These are phyloP conservation scores for Jaapia argillacea DNA, from an alignment of 768 basidiomycete species.

Conservation along the genomic window DNA sequence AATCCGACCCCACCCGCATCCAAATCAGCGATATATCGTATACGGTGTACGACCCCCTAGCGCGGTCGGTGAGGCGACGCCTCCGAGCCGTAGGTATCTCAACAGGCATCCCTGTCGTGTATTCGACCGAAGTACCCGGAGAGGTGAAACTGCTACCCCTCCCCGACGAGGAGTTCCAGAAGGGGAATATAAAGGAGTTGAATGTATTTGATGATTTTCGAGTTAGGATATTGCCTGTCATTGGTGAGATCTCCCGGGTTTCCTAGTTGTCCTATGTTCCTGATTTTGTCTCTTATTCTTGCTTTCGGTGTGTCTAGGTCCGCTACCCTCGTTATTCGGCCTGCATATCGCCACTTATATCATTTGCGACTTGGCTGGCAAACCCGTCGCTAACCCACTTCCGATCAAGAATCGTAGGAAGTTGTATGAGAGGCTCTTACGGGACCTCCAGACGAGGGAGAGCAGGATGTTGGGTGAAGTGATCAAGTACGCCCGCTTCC, in stretches of 20 bases:
- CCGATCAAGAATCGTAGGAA: conserved; percentile 82
- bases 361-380: conserved; percentile 74
- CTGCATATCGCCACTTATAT: conserved; percentile 86
- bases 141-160: conserved; percentile 86
- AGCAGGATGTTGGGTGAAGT: conserved; percentile 45
- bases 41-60: conserved; percentile 92
- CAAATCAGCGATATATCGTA: conserved; percentile 92
- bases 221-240: conserved; percentile 86
- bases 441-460: conserved; percentile 70
- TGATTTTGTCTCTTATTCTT: neutral
- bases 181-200: conserved; percentile 83
- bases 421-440: conserved; percentile 69
- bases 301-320: conserved; percentile 36
- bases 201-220: conserved; percentile 89
- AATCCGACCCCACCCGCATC: conserved; percentile 88
- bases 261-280: neutral
- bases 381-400: conserved; percentile 74
- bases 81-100: conserved; percentile 28
- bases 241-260: conserved; percentile 40
- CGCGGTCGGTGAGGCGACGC: conserved; percentile 77
- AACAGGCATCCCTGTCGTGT: conserved; percentile 76
- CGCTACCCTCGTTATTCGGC: conserved; percentile 86
- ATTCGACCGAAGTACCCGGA: conserved; percentile 89
- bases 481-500: conserved; percentile 52
- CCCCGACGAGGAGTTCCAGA: conserved; percentile 85